Conservation (phyloP, 257 asterid genomes). For the Haberlea rhodopensis region DNA sequence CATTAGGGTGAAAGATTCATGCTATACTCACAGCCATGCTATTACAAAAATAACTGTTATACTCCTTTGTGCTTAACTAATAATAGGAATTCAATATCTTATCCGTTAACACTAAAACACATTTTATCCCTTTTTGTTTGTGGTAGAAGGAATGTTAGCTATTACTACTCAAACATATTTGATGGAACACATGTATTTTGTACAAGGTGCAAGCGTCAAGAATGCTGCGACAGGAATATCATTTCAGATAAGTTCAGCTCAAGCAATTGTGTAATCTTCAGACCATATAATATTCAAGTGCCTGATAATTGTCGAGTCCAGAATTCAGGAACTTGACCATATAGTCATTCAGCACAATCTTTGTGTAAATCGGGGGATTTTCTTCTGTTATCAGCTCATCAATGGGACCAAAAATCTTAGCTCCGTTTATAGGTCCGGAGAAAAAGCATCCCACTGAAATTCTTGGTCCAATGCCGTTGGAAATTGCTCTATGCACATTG, state of each 20-base stretch:
- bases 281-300: conserved; percentile 37
- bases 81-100: too few species aligned
- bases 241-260: not conserved
- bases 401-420: conserved; percentile 39
- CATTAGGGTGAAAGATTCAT: too few species aligned
- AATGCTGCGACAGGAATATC: not conserved
- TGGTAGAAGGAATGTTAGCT: too few species aligned
- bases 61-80: too few species aligned
- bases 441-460: conserved; percentile 49
- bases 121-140: too few species aligned
- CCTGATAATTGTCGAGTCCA: conserved; percentile 34
- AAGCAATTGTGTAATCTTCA: conserved; percentile 6
- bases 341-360: conserved; percentile 32
- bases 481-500: conserved; percentile 39
- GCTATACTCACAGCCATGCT: too few species aligned
- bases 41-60: too few species aligned
- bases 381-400: conserved; percentile 44
- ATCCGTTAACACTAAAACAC: too few species aligned
- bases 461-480: conserved; percentile 42
- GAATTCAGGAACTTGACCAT: conserved; percentile 6
- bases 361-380: conserved; percentile 42
- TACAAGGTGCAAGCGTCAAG: not conserved
- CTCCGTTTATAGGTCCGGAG: conserved; percentile 14
- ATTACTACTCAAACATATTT: too few species aligned
- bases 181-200: too few species aligned